phyloP scores from a whole-genome alignment of 306 rosid species.

The Lotus japonicus region DNA sequence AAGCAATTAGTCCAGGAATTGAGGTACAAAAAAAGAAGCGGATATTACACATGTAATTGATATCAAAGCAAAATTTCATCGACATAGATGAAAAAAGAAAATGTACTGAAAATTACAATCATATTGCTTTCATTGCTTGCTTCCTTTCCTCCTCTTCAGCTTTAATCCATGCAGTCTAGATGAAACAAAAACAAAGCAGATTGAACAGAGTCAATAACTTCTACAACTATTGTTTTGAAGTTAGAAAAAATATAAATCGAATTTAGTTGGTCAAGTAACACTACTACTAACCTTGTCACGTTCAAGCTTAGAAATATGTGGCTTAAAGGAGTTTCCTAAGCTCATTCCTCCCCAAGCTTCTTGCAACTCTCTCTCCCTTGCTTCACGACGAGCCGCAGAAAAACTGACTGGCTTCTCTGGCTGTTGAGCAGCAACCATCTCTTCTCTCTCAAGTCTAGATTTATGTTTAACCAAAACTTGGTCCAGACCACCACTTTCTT shows the following conservation, averaged over 20 bases:
- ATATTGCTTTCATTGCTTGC: slow-evolving; percentile 28
- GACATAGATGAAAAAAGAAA: neutral
- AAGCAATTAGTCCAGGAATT: neutral
- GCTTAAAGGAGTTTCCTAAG: slow-evolving; percentile 78
- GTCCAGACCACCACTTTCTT: slow-evolving; percentile 53
- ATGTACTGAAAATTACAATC: neutral
- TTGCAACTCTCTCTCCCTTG: slow-evolving; percentile 75
- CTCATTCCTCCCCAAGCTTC: slow-evolving; percentile 85
- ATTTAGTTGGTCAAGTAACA: neutral
- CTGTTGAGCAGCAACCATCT: slow-evolving; percentile 49
- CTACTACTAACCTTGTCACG: slow-evolving; percentile 64
- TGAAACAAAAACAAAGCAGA: slow-evolving; percentile 2
- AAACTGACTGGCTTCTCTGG: slow-evolving; percentile 36
- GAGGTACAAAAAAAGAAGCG: neutral
- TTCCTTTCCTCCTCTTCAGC: slow-evolving; percentile 79
- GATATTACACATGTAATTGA: neutral
- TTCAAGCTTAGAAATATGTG: slow-evolving; percentile 69
- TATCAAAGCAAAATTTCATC: neutral
- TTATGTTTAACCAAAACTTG: slow-evolving; percentile 60
- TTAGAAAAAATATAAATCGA: neutral
- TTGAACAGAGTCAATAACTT: slow-evolving; percentile 9
- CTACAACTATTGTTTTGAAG: neutral
- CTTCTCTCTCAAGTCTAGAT: slow-evolving; percentile 77
- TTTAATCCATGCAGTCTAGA: slow-evolving; percentile 88
- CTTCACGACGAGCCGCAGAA: slow-evolving; percentile 50